phyloP scores from a whole-genome alignment of 192 early-diverging fungal species.

The Backusella tarrabulga region DNA sequence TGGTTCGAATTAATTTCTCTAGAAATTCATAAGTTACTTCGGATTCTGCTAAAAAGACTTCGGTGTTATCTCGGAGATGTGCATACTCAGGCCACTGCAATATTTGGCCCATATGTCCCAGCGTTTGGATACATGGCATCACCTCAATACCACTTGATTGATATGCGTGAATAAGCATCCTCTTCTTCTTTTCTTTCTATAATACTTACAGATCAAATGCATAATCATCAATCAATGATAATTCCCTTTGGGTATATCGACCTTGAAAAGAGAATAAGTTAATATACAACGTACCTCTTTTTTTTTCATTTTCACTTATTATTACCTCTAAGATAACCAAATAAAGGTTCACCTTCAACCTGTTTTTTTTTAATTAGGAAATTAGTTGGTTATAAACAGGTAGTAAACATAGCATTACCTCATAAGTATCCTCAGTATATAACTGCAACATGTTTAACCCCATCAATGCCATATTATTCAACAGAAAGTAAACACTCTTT shows the following conservation, averaged over 20 bases:
- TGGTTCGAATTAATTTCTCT: conserved; percentile 67
- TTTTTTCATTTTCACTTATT: too few species aligned
- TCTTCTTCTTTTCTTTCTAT: background rate
- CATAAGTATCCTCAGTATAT: conserved; percentile 90
- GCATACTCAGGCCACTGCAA: conserved; percentile 87
- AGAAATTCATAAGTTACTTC: conserved; percentile 81
- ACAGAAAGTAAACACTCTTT: conserved; percentile 60
- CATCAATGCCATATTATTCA: conserved; percentile 79
- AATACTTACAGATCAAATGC: conserved; percentile 52
- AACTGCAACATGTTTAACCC: conserved; percentile 87
- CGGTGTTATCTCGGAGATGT: conserved; percentile 73
- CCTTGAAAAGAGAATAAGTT: conserved; percentile 12
- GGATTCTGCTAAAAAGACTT: conserved; percentile 69
- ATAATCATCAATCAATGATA: conserved; percentile 74
- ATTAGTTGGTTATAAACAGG: background rate
- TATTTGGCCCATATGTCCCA: conserved; percentile 88
- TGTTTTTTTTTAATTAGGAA: background rate
- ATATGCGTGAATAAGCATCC: background rate
- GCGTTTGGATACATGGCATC: conserved; percentile 86
- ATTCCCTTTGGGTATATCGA: conserved; percentile 73
- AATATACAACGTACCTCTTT: too few species aligned
- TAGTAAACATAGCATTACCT: conserved; percentile 44
- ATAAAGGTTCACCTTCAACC: conserved; percentile 62
- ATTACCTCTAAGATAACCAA: conserved; percentile 68
- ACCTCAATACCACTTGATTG: conserved; percentile 72